phyloP scores from a whole-genome alignment of 768 basidiomycete genomes.

The Coprinellus micaceus region DNA sequence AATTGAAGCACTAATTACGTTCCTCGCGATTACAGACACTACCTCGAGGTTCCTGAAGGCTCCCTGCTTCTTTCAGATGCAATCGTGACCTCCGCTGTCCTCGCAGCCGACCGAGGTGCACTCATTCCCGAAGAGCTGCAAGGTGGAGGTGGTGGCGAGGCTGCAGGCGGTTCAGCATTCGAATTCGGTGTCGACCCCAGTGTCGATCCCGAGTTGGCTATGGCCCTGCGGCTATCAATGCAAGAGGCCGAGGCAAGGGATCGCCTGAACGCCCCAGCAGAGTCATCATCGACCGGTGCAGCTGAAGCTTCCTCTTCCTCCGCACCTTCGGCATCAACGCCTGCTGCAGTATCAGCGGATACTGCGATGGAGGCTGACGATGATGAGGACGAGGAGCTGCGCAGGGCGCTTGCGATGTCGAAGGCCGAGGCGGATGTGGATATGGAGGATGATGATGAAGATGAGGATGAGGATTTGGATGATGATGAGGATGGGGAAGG shows the following conservation, averaged over 20 bases:
- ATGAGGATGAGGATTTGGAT: slow-evolving; percentile 71
- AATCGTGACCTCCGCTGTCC: slow-evolving; percentile 75
- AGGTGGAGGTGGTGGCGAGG: slow-evolving; percentile 40
- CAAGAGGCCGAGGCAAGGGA: slow-evolving; percentile 88
- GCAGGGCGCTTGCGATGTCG: slow-evolving; percentile 75
- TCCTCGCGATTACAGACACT: too few species aligned
- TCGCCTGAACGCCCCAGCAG: slow-evolving; percentile 41
- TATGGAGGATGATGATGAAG: slow-evolving; percentile 57
- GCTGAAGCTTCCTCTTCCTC: slow-evolving; percentile 33
- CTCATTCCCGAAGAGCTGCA: slow-evolving; percentile 66
- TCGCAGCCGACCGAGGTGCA: slow-evolving; percentile 68
- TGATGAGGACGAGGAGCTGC: slow-evolving; percentile 77
- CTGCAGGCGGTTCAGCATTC: slow-evolving; percentile 49
- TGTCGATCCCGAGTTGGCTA: slow-evolving; percentile 93
- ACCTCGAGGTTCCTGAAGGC: slow-evolving; percentile 76
- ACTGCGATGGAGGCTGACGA: slow-evolving; percentile 46
- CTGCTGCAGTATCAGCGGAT: slow-evolving; percentile 13
- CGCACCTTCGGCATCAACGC: slow-evolving; percentile 18
- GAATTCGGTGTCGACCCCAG: slow-evolving; percentile 94
- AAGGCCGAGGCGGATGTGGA: slow-evolving; percentile 50
- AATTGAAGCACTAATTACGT: too few species aligned
- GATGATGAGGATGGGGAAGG: slow-evolving; percentile 46
- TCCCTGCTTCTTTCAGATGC: slow-evolving; percentile 79
- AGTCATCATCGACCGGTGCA: slow-evolving; percentile 30
- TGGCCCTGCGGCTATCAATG: slow-evolving; percentile 97